Evolutionary conservation across 768 basidiomycete species (phyloP), one percentile per base, ranked within the genome.

Genomic region (Rhizopogon vulgaris): DNA sequence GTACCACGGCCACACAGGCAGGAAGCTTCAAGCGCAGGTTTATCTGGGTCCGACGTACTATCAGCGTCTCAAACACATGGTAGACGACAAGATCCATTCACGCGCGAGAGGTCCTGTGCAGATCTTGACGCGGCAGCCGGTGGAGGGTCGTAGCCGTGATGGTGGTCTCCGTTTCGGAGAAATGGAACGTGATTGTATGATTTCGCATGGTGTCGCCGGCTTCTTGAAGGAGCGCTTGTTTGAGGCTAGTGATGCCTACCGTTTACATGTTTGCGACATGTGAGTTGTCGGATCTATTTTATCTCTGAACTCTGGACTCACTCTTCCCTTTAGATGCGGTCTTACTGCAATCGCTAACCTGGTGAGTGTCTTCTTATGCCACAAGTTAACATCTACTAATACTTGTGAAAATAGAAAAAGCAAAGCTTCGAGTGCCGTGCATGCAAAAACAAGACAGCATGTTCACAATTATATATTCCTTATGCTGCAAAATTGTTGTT

Each of bases 131-230:
- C 75, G 96, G 45, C 96, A 99, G 64, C 96, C 96, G 11, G 96
- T 99, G 14, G 96, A 99, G 67, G 96, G 96, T 80, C 82, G 96
- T 70, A 93, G 90, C 80, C 82, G 96, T 73, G 96, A 98, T 64
- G 96, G 96, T 76, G 96, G 96, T 69, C 73, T 99, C 57, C 93
- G 96, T 63, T 99, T 99, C 77, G 96, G 96, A 78, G 96, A 99
- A 79, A 99, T 99, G 96, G 96, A 99, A 67, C 90, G 93, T 68
- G 95, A 97, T 81, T 98, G 96, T 69, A 99, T 99, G 96, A 95
- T 99, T 55, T 96, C 96, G 22, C 96, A 99, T 74, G 96, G 96
- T 66, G 94, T 98, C 57, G 95, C 96, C 41, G 92, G 83, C 2
- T 98, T 98, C 83, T 71, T 98, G 71, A 97, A 97, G 72, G 96